A percentile compares a stretch with the other conserved stretches of the same genome.
Conservation (phyloP, 2,329 filamentous ascomycete genomes). For the Purpureocillium takamizusanense region DNA sequence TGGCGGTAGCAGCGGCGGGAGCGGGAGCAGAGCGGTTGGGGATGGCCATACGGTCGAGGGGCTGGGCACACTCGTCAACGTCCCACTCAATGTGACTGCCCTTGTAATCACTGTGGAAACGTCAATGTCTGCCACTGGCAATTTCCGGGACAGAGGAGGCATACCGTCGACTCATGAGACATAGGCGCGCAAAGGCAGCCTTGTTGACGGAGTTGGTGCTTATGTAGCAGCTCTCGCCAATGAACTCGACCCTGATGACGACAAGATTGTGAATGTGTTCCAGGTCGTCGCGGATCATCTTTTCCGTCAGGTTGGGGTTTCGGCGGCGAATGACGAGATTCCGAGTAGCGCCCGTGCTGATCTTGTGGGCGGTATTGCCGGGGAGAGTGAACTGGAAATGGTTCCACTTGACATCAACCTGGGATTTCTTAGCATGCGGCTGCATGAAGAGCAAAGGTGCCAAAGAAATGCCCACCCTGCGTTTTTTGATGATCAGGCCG, state of each 20-base stretch:
- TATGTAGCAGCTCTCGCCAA: conserved; percentile 52
- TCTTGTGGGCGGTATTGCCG: conserved; percentile 53
- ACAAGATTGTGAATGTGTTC: conserved; percentile 76
- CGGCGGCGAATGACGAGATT: conserved; percentile 62
- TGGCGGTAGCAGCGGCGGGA: conserved; percentile 22
- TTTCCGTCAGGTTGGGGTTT: conserved; percentile 49
- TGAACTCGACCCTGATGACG: conserved; percentile 56
- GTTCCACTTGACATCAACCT: conserved; percentile 63
- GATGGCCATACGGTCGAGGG: conserved; percentile 28
- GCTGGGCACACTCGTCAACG: conserved; percentile 61
- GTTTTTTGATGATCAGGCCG: conserved; percentile 60
- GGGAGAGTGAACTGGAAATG: conserved; percentile 61
- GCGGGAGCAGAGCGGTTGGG: conserved; percentile 10
- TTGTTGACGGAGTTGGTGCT: conserved; percentile 70
- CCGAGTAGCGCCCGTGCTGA: conserved; percentile 58
- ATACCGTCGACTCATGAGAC: conserved; percentile 59
- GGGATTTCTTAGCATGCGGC: neutral
- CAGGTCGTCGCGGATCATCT: conserved; percentile 60
- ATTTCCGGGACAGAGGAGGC: conserved; percentile 11
- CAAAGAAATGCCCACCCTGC: conserved; percentile 32
- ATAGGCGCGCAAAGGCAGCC: conserved; percentile 66
- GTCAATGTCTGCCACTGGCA: too few species aligned
- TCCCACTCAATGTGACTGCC: conserved; percentile 62
- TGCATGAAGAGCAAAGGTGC: too few species aligned
- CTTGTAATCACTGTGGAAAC: conserved; percentile 50